Evolutionary conservation across 495 filamentous ascomycete genomes (phyloP).

Genomic region (Penicillium angulare): DNA sequence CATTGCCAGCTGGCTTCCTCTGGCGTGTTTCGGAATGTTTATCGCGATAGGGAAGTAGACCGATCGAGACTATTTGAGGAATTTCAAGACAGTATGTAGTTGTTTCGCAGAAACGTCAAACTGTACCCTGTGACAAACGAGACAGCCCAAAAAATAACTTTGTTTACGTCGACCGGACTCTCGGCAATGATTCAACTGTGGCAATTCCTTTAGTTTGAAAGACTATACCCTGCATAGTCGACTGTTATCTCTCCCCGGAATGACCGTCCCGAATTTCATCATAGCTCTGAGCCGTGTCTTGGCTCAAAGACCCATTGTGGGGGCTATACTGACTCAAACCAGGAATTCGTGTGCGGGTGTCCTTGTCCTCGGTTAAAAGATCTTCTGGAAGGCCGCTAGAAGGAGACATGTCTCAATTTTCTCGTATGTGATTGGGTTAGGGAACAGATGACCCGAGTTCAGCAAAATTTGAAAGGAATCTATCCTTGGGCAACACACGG

Average conservation of each 20-base stretch:
- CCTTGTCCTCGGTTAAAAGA: slow-evolving; percentile 3
- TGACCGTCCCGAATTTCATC: not conserved
- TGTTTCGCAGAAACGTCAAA: too few species aligned
- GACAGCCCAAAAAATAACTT: too few species aligned
- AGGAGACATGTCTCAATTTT: slow-evolving; percentile 3
- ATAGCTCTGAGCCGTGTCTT: slow-evolving; percentile 4
- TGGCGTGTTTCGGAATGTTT: too few species aligned
- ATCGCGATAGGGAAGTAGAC: too few species aligned
- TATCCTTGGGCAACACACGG: not conserved
- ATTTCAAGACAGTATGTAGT: too few species aligned
- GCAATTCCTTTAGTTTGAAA: too few species aligned
- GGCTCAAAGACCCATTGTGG: not conserved
- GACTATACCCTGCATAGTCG: not conserved
- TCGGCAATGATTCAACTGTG: too few species aligned
- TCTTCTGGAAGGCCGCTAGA: slow-evolving; percentile 26
- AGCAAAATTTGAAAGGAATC: too few species aligned
- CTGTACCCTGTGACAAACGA: too few species aligned
- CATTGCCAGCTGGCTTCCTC: too few species aligned
- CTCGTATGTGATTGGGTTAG: slow-evolving; percentile 3
- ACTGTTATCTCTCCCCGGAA: not conserved
- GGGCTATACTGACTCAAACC: slow-evolving; percentile 1
- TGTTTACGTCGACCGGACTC: too few species aligned
- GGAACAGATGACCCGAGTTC: not conserved
- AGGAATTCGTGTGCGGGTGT: not conserved
- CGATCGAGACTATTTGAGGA: too few species aligned